Conservation (phyloP, 148 eudicot genomes). For the Tetragonia tetragonoides region DNA sequence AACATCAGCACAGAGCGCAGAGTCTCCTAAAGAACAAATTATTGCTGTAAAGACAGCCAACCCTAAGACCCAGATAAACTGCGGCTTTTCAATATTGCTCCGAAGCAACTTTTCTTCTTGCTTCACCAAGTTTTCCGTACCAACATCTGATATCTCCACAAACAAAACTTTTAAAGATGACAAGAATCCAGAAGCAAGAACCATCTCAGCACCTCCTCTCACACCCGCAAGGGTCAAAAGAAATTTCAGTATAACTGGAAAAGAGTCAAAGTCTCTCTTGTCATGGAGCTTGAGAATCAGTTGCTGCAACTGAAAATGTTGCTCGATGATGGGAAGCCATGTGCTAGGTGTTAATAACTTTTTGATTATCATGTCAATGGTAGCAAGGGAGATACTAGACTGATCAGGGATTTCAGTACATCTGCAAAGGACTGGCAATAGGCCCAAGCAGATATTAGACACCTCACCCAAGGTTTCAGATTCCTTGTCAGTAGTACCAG, state of each 20-base stretch:
- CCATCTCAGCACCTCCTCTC: constrained; percentile 78
- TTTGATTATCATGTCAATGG: constrained; percentile 62
- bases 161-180: constrained; percentile 54
- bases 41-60: constrained; percentile 74
- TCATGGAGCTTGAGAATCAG: constrained; percentile 67
- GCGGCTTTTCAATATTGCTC: constrained; percentile 48
- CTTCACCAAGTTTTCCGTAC: constrained; percentile 27
- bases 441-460: constrained; percentile 57
- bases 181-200: constrained; percentile 67
- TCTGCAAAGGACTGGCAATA: constrained; percentile 77
- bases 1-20: constrained; percentile 47
- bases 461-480: constrained; percentile 42
- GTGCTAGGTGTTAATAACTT: constrained; percentile 52
- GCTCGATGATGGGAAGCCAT: constrained; percentile 82
- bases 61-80: constrained; percentile 73
- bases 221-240: constrained; percentile 75
- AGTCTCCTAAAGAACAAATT: constrained; percentile 66
- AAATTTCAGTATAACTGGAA: constrained; percentile 65
- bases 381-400: constrained; percentile 56
- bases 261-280: constrained; percentile 28
- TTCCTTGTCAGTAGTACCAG: constrained; percentile 35
- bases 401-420: constrained; percentile 55
- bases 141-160: constrained; percentile 41
- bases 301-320: constrained; percentile 63
- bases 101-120: constrained; percentile 35